A percentile compares a stretch with the other conserved stretches of the same genome.
phyloP scores from a whole-genome alignment of 2,329 filamentous ascomycete species.

The Cryphonectria parasitica region DNA sequence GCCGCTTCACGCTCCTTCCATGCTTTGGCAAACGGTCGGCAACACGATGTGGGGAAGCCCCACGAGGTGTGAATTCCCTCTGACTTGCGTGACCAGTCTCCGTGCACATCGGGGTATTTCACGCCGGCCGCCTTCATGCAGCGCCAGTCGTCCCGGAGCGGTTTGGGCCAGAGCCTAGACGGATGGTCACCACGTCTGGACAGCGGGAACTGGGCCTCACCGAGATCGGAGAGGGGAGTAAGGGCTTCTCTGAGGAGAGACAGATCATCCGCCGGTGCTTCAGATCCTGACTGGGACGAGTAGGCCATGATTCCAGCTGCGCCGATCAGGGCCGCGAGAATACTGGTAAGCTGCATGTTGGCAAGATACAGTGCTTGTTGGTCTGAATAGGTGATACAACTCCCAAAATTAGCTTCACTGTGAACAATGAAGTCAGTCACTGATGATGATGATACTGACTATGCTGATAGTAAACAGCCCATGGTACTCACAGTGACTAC shows the following conservation, averaged over 20 bases:
- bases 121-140: conserved; percentile 1
- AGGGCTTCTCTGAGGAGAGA: background rate
- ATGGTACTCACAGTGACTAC: background rate
- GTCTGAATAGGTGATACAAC: background rate
- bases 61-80: conserved; percentile 1
- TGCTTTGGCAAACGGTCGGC: background rate
- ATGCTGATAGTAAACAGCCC: background rate
- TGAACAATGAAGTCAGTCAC: background rate
- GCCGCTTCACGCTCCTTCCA: background rate
- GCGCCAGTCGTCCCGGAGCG: conserved; percentile 3
- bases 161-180: conserved; percentile 2
- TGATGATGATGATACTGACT: background rate
- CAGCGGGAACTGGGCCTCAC: background rate
- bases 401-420: background rate
- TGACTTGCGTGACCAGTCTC: background rate
- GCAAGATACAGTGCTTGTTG: background rate
- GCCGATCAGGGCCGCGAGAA: background rate
- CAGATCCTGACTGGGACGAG: background rate
- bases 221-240: background rate
- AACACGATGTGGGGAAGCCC: background rate
- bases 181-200: background rate
- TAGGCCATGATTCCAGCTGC: background rate
- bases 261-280: background rate
- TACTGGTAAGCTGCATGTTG: background rate
- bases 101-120: background rate